A percentile compares a stretch with the other conserved stretches of the same genome.
Conservation (phyloP, 1,284 basidiomycete species). For the Pyrrhoderma lamaoense region DNA sequence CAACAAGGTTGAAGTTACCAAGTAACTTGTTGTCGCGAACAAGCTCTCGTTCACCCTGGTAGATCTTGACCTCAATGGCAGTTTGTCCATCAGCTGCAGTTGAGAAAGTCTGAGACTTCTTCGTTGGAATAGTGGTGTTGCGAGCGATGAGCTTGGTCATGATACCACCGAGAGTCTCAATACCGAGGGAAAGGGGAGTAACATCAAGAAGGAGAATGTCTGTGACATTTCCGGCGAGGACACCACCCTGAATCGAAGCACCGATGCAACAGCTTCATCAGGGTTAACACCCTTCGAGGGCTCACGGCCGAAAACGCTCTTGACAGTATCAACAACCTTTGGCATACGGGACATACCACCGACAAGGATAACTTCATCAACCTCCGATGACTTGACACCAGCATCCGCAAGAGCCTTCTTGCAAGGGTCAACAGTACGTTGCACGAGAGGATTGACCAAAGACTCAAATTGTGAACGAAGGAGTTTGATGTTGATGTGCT, state of each 20-base stretch:
- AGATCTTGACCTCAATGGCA: constrained; percentile 96
- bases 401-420: constrained; percentile 93
- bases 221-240: constrained; percentile 92
- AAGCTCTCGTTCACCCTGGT: constrained; percentile 97
- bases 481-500: constrained; percentile 93
- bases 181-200: constrained; percentile 91
- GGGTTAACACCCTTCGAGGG: constrained; percentile 98
- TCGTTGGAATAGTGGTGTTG: constrained; percentile 99
- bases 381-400: constrained; percentile 85
- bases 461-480: constrained; percentile 86
- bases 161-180: constrained; percentile 97
- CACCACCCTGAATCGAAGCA: constrained; percentile 91
- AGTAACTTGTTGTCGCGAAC: constrained; percentile 98
- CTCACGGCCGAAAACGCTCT: constrained; percentile 87
- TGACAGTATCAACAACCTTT: constrained; percentile 89
- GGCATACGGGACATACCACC: constrained; percentile 99
- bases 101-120: constrained; percentile 98
- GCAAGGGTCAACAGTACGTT: constrained; percentile 93
- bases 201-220: constrained; percentile 96
- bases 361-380: constrained; percentile 95
- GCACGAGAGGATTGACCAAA: constrained; percentile 77
- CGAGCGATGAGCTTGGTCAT: constrained; percentile 95
- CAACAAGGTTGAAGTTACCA: constrained; percentile 98
- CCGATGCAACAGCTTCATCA: constrained; percentile 94
- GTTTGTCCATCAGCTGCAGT: constrained; percentile 96